Percentiles rank a stretch among this genome's conserved stretches.
phyloP scores from a whole-genome alignment of 2,329 filamentous ascomycete species.

The Alternaria gansuensis region DNA sequence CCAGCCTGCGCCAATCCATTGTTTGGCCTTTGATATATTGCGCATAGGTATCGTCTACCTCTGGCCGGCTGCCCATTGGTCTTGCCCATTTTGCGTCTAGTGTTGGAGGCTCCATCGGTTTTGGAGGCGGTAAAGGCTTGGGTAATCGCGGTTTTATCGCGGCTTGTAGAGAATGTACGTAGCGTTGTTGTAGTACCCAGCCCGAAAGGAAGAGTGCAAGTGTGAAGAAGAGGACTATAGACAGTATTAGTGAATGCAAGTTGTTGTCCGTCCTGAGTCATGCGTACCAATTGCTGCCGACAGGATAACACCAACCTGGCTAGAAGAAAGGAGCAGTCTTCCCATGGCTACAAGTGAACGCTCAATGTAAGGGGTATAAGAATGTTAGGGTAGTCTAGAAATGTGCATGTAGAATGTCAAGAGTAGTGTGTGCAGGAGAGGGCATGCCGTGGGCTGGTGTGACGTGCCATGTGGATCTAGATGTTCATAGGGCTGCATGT shows the following conservation, averaged over 20 bases:
- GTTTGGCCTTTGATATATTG: constrained; percentile 47
- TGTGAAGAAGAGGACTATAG: constrained; percentile 75
- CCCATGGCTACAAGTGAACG: constrained; percentile 33
- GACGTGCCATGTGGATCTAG: constrained; percentile 38
- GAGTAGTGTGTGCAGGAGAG: constrained; percentile 32
- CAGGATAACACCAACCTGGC: constrained; percentile 74
- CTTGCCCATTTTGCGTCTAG: constrained; percentile 51
- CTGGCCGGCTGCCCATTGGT: constrained; percentile 40
- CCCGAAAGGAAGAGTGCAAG: constrained; percentile 85
- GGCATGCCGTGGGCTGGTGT: constrained; percentile 36
- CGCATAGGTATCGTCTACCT: constrained; percentile 43
- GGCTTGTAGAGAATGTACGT: constrained; percentile 76
- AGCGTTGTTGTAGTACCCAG: constrained; percentile 87
- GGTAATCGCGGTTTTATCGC: constrained; percentile 69
- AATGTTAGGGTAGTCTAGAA: constrained; percentile 22
- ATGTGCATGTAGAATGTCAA: constrained; percentile 23
- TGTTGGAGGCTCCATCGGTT: constrained; percentile 47
- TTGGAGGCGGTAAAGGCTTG: constrained; percentile 48
- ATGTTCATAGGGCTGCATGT: constrained; percentile 30
- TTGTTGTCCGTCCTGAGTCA: neutral
- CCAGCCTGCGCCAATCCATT: constrained; percentile 58
- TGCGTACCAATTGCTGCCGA: constrained; percentile 70
- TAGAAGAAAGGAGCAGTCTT: constrained; percentile 70
- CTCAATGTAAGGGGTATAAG: constrained; percentile 30
- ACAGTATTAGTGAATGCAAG: neutral